Base-by-base conservation (phyloP, 164 flowering plant genomes). In the Sedum album region DNA sequence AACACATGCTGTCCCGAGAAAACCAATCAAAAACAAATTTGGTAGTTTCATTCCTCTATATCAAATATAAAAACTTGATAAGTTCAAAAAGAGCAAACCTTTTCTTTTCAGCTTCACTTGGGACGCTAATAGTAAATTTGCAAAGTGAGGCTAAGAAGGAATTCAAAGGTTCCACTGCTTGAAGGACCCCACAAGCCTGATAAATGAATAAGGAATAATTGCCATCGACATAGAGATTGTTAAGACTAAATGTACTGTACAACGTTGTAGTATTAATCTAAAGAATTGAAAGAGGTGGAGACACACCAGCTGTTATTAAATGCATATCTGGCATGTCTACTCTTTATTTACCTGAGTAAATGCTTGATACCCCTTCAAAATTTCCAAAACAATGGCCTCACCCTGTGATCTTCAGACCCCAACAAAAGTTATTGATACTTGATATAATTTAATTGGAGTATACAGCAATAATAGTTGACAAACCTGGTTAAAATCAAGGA, bases 111-210 rank as follows among this genome's bases (percentile, higher is more conserved):
- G 76, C 74, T 73, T 95, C 99, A 76, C 25, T 76, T 26, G 97
- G 96, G 63, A 83, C 73, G 76, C 72, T 82, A 73, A 95, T 85
- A 0, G 99, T 95, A 75, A 95, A 95, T 78, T 91, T 95, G 91
- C 99, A 95, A 62, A 95, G 91, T 44, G 99, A 95, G 26, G 99
- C 96, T 53, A 95, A 84, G 76, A 90, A 95, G 35, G 97, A 86
- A 70, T 95, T 91, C 36, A 95, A 79, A 48, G 99, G 99, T 74
- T 92, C 97, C 36, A 88, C 86, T 63, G 90, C 88, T 76, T 72
- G 91, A 73, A 95, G 99, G 72, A 95, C 87, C 44, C 99, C 99
- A 75, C 99, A 95, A 31, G 97, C 96, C 99, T 91, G 87, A 13
- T 49, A 33, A 75, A 28, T 31, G 61, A 35, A 36, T 55, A 36